Evolutionary conservation across 495 filamentous ascomycete species (phyloP), one percentile per base, ranked within the genome.

Genomic region (Talaromyces nanjingensis): DNA sequence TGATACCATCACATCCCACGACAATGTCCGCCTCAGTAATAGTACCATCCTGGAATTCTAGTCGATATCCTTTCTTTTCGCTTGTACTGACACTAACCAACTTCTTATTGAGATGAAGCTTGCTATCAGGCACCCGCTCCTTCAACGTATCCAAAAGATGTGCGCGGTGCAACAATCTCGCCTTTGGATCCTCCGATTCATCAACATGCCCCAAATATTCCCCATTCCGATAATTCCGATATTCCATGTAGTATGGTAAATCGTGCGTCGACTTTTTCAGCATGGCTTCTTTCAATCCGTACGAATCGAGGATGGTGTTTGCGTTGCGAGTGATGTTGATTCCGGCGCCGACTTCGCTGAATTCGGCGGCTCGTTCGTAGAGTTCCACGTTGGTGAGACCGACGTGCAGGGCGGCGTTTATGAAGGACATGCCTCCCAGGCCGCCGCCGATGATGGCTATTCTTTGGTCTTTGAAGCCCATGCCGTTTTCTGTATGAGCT

Each of bases 401-500:
- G 16, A 82, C 68, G 12, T 83, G 81, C 3, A 86, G 73, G 64
- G 78, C 78, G 14, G 72, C 72, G 37, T 73, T 74, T 60, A 73
- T 52, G 55, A 74, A 73, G 18, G 72, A 65, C 65, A 86, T 74
- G 53, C 84, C 84, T 2, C 82, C 81, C 22, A 87, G 81, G 37
- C 84, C 84, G n/a, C 76, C 83, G 59, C 84, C 84, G 45, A 86
- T 70, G 62, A 87, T 81, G 65, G 82, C 84, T 52, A 86, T 60
- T 33, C 68, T 68, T n/a, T 71, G 71, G 59, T 74, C 37, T 65
- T 70, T 65, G 56, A 74, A 74, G 11, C 72, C 72, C 72, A 74
- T 73, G 37, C 20, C 68, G 4, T 14, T 42, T 42, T 16, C 12
- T 42, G 37, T 42, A 0, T 16, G 37, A 42, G 37, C 33, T 31